Base-by-base conservation (phyloP, 1,284 basidiomycete species). In the Ceratobasidium papillatum region DNA sequence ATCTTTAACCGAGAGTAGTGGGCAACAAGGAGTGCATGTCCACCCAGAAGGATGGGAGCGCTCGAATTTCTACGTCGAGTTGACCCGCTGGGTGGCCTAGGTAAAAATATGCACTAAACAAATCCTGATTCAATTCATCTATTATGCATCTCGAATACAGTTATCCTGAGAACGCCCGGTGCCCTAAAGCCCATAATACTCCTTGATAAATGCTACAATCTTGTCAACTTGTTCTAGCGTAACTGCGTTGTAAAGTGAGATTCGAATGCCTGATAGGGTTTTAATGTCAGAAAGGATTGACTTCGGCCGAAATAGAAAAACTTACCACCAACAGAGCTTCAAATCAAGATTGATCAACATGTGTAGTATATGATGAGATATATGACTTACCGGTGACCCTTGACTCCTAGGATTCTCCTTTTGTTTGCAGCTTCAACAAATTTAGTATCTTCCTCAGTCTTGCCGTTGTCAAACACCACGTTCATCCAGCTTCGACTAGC, bases 181-280 rank as follows among this genome's bases (percentile, higher is more conserved):
- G 36, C 8, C 38, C 22, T 58, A 69, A 22, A 71, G 38, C 30
- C 32, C 68, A 61, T 71, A 71, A 25, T 71, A 78, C 38, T 75
- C 64, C 38, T 59, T 68, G 56, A 78, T 47, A 49, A 78, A 77
- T 27, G 63, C 62, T 19, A 76, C 75, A 59, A 78, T 66, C 30
- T 54, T 84, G 77, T 92, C 90, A 0, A 86, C 86, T 77, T 95
- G 89, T 75, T 94, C 90, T 77, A 96, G 90, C 0, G 93, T 92
- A 76, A 99, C 87, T 9, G 97, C 96, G 78, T 99, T 99, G 85
- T 99, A 99, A 5, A 99, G 84, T 22, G 95, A 98, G 3, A 93
- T 90, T 19, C 98, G 91, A 74, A 98, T 91, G 17, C 96, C 93
- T 90, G 22, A 77, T 38, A 77, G 1, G 7, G 17, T 17, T 4